phyloP scores from a whole-genome alignment of 306 rosid species.

The Dicorynia guianensis region DNA sequence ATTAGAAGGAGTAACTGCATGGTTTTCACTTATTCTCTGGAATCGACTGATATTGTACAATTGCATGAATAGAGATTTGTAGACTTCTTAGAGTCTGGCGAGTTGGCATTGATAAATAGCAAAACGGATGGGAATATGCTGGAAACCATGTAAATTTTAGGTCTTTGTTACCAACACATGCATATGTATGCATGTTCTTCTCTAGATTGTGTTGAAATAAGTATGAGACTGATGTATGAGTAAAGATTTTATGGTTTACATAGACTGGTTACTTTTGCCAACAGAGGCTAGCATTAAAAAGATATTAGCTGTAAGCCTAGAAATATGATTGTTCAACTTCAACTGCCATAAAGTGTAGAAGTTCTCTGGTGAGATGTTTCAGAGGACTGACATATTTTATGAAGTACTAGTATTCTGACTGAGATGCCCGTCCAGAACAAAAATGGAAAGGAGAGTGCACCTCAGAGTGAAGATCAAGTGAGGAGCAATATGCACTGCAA shows the following conservation, averaged over 20 bases:
- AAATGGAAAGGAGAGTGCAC: conserved; percentile 2
- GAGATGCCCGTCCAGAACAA: conserved; percentile 15
- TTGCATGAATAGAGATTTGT: background rate
- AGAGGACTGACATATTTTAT: background rate
- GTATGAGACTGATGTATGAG: background rate
- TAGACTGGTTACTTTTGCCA: background rate
- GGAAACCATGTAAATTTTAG: background rate
- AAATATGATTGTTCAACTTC: background rate
- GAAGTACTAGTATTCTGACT: background rate
- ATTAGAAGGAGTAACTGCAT: background rate
- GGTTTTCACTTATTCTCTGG: background rate
- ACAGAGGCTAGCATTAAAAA: background rate
- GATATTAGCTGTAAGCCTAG: background rate
- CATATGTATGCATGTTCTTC: background rate
- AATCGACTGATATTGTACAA: background rate
- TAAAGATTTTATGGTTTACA: conserved; percentile 12
- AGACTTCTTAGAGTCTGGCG: background rate
- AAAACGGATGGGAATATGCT: background rate
- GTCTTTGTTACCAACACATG: conserved; percentile 4
- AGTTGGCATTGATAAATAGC: background rate
- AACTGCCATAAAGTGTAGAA: conserved; percentile 10
- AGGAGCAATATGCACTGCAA: background rate
- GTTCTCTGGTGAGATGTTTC: conserved; percentile 16
- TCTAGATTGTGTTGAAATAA: background rate
- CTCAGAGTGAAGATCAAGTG: background rate